Base-by-base conservation (phyloP, 345 rosid species). In the Citrus sp. region DNA sequence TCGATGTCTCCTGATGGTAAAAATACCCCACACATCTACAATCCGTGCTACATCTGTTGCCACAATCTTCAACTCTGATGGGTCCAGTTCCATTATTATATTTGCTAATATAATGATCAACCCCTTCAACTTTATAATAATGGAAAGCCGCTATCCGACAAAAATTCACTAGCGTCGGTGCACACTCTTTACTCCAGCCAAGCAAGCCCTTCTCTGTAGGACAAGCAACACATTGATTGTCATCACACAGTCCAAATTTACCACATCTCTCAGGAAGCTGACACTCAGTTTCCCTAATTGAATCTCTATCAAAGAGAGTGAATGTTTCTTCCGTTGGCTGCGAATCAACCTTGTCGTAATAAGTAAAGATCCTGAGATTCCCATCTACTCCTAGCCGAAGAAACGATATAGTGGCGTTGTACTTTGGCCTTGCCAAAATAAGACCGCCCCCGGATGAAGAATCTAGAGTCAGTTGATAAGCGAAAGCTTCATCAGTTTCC, bases 331-430 rank as follows among this genome's bases (percentile, higher is more conserved):
- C 84, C 86, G 85, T 88, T 1, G 87, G 87, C n/a, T 66, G n/a
- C 22, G 54, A 83, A 72, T 68, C 76, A 8, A 83, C 90, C 75
- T 80, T 67, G 68, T 82, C 49, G 56, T 85, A 76, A 54, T 69
- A 92, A 6, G 91, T 87, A 76, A 74, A 87, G 35, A 86, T 58
- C 68, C 42, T 75, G 2, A 92, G 75, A 70, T 86, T 88, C n/a
- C 94, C 91, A 59, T 92, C 91, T 1, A 90, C 68, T 2, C 84
- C 89, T 0, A 89, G 85, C 30, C 91, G 73, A 0, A 90, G 85
- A 76, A 80, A 81, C 6, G 90, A 81, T 40, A 77, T 22, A 0
- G 90, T 88, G 32, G 78, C 67, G 70, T 89, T 89, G 83, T 81
- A 84, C 14, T 80, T 85, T 34, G 91, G 82, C 64, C 85, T 69